Base-by-base conservation (phyloP, 768 basidiomycete genomes). In the Hygrophorus russula region DNA sequence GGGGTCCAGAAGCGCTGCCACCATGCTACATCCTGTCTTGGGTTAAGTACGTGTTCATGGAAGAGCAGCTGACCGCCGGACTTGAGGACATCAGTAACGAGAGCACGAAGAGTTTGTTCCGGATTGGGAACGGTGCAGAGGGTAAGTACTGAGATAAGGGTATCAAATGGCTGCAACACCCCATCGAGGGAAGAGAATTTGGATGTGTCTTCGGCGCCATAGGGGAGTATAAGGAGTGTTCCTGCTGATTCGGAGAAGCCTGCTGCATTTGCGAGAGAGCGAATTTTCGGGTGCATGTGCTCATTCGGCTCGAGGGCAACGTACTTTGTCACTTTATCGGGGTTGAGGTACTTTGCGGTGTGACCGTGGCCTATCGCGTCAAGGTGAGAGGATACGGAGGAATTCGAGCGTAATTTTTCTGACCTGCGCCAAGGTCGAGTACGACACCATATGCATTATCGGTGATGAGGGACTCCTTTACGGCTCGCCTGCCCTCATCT, bases 1-100 rank as follows among this genome's bases (percentile, higher is more conserved):
- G 83, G 83, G 1, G 79, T 69, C 84, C 82, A 86, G 39, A 82
- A 68, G 0, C 64, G 48, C 57, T 88, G 85, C 82, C 82, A 86
- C 73, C 76, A 74, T 6, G 72, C 71, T 2, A 83, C 71, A 47
- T 80, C 74, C 5, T 51, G 41, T 0, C 59, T 56, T 1, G 64
- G 70, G 49, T 70, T 80, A 41, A 67, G 59, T 8, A 87, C 80
- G 48, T 88, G 85, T 56, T 88, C 85, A 47, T 76, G 78, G 51
- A 78, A 78, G 13, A 87, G 61, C 0, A 87, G 44, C 40, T 70
- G 65, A 0, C 85, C 85, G 0, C 81, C 79, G 0, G 82, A 70
- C 46, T 70, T 76, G 27, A 88, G 68, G 1, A 77, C 62, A 8
- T 76, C 68, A 3, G 60, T 55, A 3, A 70, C 64, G 12, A 87